phyloP scores from a whole-genome alignment of 495 filamentous ascomycete genomes.

The Penicillium mononematosum region DNA sequence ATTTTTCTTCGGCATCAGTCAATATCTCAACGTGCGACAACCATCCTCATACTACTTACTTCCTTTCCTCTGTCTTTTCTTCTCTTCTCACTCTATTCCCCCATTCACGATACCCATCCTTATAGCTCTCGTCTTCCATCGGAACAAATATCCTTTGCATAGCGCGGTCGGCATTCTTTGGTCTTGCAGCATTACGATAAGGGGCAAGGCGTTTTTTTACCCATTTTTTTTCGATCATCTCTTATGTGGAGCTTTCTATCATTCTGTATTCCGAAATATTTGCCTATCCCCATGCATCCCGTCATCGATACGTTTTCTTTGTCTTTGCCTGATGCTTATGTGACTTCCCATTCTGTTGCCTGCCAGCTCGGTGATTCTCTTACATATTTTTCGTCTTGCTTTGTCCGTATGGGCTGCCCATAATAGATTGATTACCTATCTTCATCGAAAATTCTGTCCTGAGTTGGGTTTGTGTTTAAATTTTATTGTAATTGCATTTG shows the following conservation, averaged over 20 bases:
- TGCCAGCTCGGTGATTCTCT: background rate
- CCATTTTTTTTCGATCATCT: slow-evolving; percentile 16
- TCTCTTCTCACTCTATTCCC: slow-evolving; percentile 8
- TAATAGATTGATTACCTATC: slow-evolving; percentile 17
- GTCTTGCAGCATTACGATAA: slow-evolving; percentile 40
- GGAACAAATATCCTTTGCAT: slow-evolving; percentile 40
- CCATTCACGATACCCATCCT: slow-evolving; percentile 33
- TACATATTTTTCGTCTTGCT: slow-evolving; percentile 8
- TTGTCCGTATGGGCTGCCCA: slow-evolving; percentile 8
- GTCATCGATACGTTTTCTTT: slow-evolving; percentile 12
- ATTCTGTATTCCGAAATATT: slow-evolving; percentile 9
- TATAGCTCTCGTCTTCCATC: slow-evolving; percentile 28
- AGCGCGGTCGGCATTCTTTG: slow-evolving; percentile 46
- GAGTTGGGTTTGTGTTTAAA: background rate
- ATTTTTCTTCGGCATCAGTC: slow-evolving; percentile 20
- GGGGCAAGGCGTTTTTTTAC: slow-evolving; percentile 36
- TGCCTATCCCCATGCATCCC: slow-evolving; percentile 10
- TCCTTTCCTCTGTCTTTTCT: slow-evolving; percentile 12
- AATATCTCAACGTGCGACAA: slow-evolving; percentile 12
- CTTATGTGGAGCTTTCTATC: slow-evolving; percentile 8
- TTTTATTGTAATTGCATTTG: background rate
- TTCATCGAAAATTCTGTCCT: background rate
- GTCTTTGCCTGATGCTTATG: slow-evolving; percentile 7
- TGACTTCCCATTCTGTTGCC: slow-evolving; percentile 1
- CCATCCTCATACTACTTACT: slow-evolving; percentile 6